Percentiles rank a stretch among this genome's conserved stretches.
Conservation (phyloP, 345 rosid genomes). For the Linum usitatissimum region DNA sequence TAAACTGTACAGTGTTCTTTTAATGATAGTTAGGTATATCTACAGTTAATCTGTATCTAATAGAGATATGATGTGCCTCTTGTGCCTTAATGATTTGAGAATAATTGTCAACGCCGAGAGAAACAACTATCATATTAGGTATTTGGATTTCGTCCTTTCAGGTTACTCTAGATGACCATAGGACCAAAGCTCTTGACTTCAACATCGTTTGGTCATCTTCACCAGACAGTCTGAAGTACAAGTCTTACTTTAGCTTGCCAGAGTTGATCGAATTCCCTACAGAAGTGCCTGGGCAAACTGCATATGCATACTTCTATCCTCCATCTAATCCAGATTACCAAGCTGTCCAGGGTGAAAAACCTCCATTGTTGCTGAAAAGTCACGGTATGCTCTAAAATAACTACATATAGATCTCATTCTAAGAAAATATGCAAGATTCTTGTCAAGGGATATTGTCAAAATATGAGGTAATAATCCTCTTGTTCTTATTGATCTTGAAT, state of each 20-base stretch:
- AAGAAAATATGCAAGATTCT: neutral
- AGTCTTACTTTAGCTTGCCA: constrained; percentile 66
- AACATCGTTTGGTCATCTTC: constrained; percentile 81
- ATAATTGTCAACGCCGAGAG: neutral
- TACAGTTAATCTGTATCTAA: neutral
- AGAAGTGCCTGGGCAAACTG: constrained; percentile 65
- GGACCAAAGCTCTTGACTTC: constrained; percentile 39
- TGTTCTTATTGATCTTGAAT: no score
- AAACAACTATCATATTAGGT: neutral
- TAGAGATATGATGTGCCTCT: no score
- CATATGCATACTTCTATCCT: constrained; percentile 83
- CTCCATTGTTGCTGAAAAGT: constrained; percentile 77
- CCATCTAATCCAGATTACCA: constrained; percentile 61
- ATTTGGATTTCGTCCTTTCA: constrained; percentile 18
- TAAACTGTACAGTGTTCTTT: neutral
- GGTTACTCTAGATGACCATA: constrained; percentile 58
- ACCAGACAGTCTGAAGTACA: constrained; percentile 52
- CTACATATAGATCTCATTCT: neutral
- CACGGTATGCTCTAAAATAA: constrained; percentile 49
- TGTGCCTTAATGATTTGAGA: neutral
- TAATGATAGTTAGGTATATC: neutral
- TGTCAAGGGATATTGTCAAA: neutral
- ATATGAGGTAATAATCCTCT: no score
- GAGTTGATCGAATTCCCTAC: constrained; percentile 89
- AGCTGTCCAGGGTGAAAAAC: constrained; percentile 62